Base-by-base conservation (phyloP, 2,329 filamentous ascomycete species). In the Fusarium albidum region DNA sequence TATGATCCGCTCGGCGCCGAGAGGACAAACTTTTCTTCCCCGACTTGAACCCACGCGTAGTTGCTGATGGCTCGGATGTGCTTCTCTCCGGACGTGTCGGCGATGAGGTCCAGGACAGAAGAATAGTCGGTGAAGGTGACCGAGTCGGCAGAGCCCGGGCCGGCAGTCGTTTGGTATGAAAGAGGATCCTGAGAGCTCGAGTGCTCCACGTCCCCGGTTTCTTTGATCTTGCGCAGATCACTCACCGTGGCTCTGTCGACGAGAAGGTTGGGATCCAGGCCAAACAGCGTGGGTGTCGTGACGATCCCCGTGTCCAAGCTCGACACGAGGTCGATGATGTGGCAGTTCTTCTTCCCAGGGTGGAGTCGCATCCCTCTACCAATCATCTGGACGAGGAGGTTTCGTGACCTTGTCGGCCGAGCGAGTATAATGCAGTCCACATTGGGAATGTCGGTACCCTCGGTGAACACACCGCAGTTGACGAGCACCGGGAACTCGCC, bases 381-480 rank as follows among this genome's bases (percentile, higher is more conserved):
- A 57, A 99, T 96, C 95, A 99, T 99, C 73, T 99, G 95, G 1
- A 98, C 86, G 2, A 99, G 83, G 3, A 99, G 78, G 65, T 97
- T 98, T n/a, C 90, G 86, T 13, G 95, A 98, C 63, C 88, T 87
- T 2, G 95, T 99, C 1, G 95, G 95, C 18, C 95, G 81, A 4
- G 90, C 92, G 9, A 99, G 81, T 9, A 99, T 70, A 18, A 99
- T 85, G 69, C 95, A 98, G 75, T 99, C 95, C 61, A 99, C 91
- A 70, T 96, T 97, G 6, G 96, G 95, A 27, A 99, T 96, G 68
- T 99, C 95, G 1, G 95, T 99, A 3, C 95, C 95, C 76, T 99
- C 95, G 0, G 94, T 98, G 68, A 96, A 98, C 33, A 99, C 90
- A 9, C 93, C 93, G 68, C 95, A 98, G 70, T 99, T 99, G 44